Conservation (phyloP, 2,329 filamentous ascomycete species). For the Pseudogymnoascus sp. region DNA sequence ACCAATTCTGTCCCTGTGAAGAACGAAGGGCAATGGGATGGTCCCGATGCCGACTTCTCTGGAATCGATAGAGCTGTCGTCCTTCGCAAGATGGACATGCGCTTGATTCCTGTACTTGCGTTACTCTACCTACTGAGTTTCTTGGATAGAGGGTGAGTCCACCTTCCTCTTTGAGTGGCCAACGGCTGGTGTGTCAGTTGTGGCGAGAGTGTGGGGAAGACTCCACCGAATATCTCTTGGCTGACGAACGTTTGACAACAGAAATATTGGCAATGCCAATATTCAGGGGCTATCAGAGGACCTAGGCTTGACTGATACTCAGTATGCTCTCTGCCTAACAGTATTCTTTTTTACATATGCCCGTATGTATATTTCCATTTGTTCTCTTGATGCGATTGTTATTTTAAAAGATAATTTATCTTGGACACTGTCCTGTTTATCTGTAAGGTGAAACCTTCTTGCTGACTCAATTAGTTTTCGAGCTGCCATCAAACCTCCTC, state of each 20-base stretch:
- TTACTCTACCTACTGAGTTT: constrained; percentile 67
- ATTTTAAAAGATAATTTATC: not conserved
- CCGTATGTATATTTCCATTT: not conserved
- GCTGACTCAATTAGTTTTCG: constrained; percentile 8
- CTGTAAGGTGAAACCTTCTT: not conserved
- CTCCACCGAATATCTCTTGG: not conserved
- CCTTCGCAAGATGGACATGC: constrained; percentile 44
- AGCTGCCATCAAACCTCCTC: constrained; percentile 31
- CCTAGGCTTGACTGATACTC: constrained; percentile 11
- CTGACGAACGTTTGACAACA: constrained; percentile 34
- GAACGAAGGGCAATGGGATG: not conserved
- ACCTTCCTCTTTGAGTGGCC: not conserved
- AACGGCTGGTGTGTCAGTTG: not conserved
- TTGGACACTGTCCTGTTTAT: not conserved
- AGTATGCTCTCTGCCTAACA: constrained; percentile 30
- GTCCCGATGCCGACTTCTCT: not conserved
- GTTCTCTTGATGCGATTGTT: not conserved
- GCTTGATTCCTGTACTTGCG: constrained; percentile 59
- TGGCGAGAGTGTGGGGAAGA: not conserved
- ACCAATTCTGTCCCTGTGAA: not conserved
- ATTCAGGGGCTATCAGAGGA: constrained; percentile 13
- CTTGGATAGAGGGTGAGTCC: constrained; percentile 44
- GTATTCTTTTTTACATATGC: constrained; percentile 46
- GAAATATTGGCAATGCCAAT: constrained; percentile 51
- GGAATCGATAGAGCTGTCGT: not conserved